Conservation (phyloP, 164 flowering plant genomes). For the Chimonanthus praecox region DNA sequence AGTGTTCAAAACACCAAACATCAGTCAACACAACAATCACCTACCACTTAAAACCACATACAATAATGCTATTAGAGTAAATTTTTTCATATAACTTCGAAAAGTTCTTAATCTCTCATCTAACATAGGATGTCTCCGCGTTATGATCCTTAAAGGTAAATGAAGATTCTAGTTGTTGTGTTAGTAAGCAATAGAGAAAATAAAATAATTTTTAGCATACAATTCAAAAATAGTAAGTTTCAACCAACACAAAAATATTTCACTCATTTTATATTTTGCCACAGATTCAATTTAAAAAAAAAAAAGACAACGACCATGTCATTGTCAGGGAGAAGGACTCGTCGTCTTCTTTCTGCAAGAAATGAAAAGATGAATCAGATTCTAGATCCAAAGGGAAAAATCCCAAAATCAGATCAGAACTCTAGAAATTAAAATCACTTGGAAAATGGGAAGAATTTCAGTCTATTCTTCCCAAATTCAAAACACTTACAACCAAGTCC, state of each 20-base stretch:
- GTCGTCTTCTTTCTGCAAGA: slow-evolving; percentile 74
- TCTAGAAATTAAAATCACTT: slow-evolving; percentile 19
- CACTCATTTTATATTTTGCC: no score
- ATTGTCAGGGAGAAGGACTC: slow-evolving; percentile 22
- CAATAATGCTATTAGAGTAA: slow-evolving; percentile 55
- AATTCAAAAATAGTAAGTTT: slow-evolving; percentile 3
- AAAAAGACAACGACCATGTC: neutral
- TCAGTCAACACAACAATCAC: neutral
- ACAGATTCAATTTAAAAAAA: neutral
- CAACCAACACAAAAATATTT: neutral
- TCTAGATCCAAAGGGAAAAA: slow-evolving; percentile 20
- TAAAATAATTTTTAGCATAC: neutral
- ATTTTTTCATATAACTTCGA: slow-evolving; percentile 66
- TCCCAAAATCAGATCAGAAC: slow-evolving; percentile 25
- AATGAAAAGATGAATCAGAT: slow-evolving; percentile 22
- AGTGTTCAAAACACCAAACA: no score
- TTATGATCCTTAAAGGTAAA: slow-evolving; percentile 53
- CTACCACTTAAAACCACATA: slow-evolving; percentile 76
- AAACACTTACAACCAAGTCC: slow-evolving; percentile 3
- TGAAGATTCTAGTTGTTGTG: slow-evolving; percentile 48
- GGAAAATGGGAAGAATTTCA: neutral
- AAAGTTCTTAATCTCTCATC: slow-evolving; percentile 70
- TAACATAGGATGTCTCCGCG: slow-evolving; percentile 51
- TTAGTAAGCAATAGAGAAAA: slow-evolving; percentile 11
- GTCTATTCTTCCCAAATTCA: slow-evolving; percentile 1